These are phyloP conservation scores for Xanthoceras sorbifolium DNA, from an alignment of 345 rosid genomes.

Conservation along the genomic window DNA sequence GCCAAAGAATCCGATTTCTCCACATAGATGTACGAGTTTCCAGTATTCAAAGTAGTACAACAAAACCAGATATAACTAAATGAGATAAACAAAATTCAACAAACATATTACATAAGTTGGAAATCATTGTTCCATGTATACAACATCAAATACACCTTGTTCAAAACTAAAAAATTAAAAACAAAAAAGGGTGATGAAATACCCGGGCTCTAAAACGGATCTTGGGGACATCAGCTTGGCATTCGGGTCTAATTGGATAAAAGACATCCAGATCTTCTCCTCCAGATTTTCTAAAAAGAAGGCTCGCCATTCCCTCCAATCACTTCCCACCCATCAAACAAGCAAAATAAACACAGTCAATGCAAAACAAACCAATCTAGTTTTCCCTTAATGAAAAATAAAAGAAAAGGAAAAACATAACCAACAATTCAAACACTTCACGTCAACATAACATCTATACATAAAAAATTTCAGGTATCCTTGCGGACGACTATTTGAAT, in stretches of 20 bases:
- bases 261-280: slow-evolving; percentile 66
- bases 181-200: too few relatives aligned
- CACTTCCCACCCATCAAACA: slow-evolving; percentile 18
- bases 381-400: background rate
- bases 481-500: too few relatives aligned
- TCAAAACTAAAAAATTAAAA: background rate
- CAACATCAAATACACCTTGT: background rate
- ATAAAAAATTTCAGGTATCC: too few relatives aligned
- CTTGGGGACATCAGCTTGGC: slow-evolving; percentile 63
- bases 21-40: background rate
- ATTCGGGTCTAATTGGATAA: slow-evolving; percentile 77
- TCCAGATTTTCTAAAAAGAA: slow-evolving; percentile 47
- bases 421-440: too few relatives aligned
- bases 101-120: background rate
- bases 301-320: slow-evolving; percentile 33
- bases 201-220: slow-evolving; percentile 80
- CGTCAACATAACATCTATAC: too few relatives aligned
- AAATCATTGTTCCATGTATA: background rate
- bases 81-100: background rate
- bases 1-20: background rate
- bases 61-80: background rate
- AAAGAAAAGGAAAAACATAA: too few relatives aligned
- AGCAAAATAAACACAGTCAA: background rate
- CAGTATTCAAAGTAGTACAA: background rate
- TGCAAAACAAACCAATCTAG: background rate